These are phyloP conservation scores for Ophiocordyceps unilateralis DNA, from an alignment of 2,329 filamentous ascomycete species.

Conservation along the genomic window DNA sequence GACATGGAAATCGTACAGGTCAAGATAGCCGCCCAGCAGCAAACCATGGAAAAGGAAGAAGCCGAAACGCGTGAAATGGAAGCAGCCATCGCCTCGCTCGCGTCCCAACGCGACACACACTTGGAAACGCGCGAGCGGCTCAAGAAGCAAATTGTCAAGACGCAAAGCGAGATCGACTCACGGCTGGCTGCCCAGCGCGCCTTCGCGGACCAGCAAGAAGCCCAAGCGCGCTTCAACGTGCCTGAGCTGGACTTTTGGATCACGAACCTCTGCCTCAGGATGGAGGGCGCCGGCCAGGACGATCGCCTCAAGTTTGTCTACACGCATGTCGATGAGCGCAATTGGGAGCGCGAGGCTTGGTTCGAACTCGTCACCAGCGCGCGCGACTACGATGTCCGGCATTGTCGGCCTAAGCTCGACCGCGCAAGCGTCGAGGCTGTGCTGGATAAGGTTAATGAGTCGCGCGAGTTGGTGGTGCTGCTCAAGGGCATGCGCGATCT, in stretches of 20 bases:
- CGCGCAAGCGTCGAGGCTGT: constrained; percentile 60
- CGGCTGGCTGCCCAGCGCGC: constrained; percentile 54
- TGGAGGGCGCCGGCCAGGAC: constrained; percentile 73
- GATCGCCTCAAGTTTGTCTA: constrained; percentile 85
- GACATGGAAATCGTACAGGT: constrained; percentile 70
- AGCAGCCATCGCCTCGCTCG: constrained; percentile 38
- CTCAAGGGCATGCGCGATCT: constrained; percentile 71
- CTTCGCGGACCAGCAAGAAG: constrained; percentile 58
- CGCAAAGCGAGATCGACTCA: constrained; percentile 52
- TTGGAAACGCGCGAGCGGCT: constrained; percentile 37
- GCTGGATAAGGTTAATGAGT: constrained; percentile 67
- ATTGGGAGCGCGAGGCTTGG: constrained; percentile 81
- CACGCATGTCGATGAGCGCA: constrained; percentile 67
- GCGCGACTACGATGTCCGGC: constrained; percentile 70
- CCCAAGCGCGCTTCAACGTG: constrained; percentile 73
- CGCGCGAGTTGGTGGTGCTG: constrained; percentile 51
- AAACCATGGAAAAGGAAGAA: constrained; percentile 59
- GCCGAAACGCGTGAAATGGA: constrained; percentile 65
- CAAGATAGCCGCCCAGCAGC: constrained; percentile 52
- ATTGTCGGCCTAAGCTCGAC: constrained; percentile 69
- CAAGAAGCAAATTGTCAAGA: constrained; percentile 44
- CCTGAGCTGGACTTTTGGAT: constrained; percentile 96
- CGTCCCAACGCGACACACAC: constrained; percentile 42
- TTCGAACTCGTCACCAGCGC: constrained; percentile 76
- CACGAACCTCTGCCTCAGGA: constrained; percentile 69